Evolutionary conservation across 768 basidiomycete genomes (phyloP).

Genomic region (Termitomyces sp.): DNA sequence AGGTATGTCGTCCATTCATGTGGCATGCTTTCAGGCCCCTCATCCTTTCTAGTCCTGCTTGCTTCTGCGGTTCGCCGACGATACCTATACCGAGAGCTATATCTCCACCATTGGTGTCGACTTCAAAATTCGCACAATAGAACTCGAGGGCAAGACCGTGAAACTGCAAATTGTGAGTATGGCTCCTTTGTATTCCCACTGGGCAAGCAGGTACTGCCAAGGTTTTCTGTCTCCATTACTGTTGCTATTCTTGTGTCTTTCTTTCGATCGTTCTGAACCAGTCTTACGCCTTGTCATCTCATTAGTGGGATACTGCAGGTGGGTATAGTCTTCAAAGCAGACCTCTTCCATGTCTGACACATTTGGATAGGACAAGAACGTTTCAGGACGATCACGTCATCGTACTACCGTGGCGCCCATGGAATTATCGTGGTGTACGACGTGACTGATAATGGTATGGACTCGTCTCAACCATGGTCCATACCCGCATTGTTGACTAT

Average conservation of each 20-base stretch:
- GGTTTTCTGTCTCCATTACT: background rate
- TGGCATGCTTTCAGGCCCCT: constrained; percentile 15
- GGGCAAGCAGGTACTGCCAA: constrained; percentile 1
- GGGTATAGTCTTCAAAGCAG: constrained; percentile 14
- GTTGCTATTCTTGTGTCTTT: background rate
- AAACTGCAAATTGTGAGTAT: constrained; percentile 93
- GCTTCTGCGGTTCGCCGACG: constrained; percentile 89
- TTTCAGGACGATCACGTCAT: constrained; percentile 97
- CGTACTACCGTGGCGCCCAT: constrained; percentile 99
- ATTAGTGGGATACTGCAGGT: constrained; percentile 98
- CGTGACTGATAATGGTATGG: constrained; percentile 86
- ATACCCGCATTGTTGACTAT: background rate
- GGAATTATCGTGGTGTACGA: constrained; percentile 99
- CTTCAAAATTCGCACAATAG: constrained; percentile 99
- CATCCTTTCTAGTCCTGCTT: constrained; percentile 67
- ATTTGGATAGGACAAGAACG: constrained; percentile 78
- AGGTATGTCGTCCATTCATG: constrained; percentile 40
- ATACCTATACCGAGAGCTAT: constrained; percentile 96
- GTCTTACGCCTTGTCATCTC: constrained; percentile 16
- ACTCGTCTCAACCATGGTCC: background rate
- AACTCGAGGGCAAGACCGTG: constrained; percentile 96
- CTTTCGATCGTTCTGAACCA: background rate
- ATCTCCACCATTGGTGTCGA: constrained; percentile 98
- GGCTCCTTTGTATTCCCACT: constrained; percentile 9
- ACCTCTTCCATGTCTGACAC: constrained; percentile 7